Evolutionary conservation across 352 stramenopile species (phyloP).

Genomic region (Phytopythium oedochilum): DNA sequence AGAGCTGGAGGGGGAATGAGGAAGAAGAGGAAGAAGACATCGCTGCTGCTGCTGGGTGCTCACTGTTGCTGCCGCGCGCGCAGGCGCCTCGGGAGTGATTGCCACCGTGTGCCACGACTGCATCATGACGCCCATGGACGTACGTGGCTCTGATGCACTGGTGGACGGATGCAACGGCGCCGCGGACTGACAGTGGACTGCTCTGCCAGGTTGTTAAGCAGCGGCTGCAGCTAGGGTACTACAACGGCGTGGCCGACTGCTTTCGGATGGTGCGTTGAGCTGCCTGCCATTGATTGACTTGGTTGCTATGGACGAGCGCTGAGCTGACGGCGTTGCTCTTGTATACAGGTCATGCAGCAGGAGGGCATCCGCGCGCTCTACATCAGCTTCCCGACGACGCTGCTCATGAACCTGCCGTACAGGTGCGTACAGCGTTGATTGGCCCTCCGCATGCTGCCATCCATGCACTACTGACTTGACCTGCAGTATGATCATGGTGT

Average conservation of each 20-base stretch:
- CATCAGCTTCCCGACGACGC: conserved; percentile 96
- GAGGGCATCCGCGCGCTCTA: conserved; percentile 85
- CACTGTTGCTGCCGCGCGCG: conserved; percentile 14
- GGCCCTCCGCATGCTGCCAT: not conserved
- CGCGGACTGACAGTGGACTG: not conserved
- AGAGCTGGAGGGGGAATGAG: no score
- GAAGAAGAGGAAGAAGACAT: no score
- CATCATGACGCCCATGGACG: conserved; percentile 98
- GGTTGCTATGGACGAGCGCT: not conserved
- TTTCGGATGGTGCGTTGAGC: conserved; percentile 61
- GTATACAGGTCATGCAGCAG: conserved; percentile 60
- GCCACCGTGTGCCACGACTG: conserved; percentile 96
- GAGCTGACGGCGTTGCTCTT: not conserved
- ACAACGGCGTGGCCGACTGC: conserved; percentile 90
- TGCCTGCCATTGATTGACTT: not conserved
- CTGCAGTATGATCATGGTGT: conserved; percentile 96
- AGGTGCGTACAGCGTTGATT: conserved; percentile 24
- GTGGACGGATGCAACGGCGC: not conserved
- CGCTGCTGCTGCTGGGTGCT: not conserved
- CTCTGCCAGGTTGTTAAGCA: conserved; percentile 94
- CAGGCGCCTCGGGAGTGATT: conserved; percentile 87
- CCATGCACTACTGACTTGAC: not conserved
- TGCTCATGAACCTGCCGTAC: conserved; percentile 99
- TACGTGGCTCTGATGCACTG: conserved; percentile 24
- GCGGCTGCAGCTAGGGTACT: conserved; percentile 98